Evolutionary conservation across 129 eudicot genomes (phyloP).

Genomic region (Flaveria brownii): DNA sequence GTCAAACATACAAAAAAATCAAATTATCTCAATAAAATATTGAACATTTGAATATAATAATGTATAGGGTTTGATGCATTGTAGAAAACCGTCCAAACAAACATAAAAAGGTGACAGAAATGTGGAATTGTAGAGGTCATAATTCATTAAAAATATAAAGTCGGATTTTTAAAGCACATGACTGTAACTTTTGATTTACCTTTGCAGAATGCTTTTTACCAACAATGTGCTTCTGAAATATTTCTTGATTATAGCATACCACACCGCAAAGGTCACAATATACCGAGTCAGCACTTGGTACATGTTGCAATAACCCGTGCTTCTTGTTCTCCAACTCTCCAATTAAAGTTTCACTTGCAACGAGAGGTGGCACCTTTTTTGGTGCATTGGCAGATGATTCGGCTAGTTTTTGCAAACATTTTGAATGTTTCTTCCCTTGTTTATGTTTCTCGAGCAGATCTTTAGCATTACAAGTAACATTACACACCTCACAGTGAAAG

Average conservation of each 20-base stretch:
- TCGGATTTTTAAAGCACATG: neutral
- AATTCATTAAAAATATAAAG: neutral
- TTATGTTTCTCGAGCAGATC: slow-evolving; percentile 41
- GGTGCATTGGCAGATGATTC: slow-evolving; percentile 10
- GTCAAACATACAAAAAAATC: neutral
- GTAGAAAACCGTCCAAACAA: neutral
- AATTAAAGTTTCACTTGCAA: slow-evolving; percentile 6
- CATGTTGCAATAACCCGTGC: slow-evolving; percentile 38
- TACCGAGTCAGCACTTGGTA: slow-evolving; percentile 21
- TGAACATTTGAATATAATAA: neutral
- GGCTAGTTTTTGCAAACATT: slow-evolving; percentile 26
- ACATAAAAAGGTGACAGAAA: neutral
- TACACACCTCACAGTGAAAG: slow-evolving; percentile 43
- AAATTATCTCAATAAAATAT: neutral
- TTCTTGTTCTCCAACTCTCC: slow-evolving; percentile 36
- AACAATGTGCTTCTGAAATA: slow-evolving; percentile 33
- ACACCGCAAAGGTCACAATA: slow-evolving; percentile 45
- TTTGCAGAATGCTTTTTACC: slow-evolving; percentile 51
- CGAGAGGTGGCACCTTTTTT: slow-evolving; percentile 13
- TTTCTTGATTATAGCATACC: slow-evolving; percentile 41
- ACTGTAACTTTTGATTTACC: slow-evolving; percentile 23
- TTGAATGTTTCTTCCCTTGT: slow-evolving; percentile 41
- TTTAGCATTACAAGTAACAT: slow-evolving; percentile 29
- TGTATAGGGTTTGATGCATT: neutral
- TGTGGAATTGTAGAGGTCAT: neutral